Evolutionary conservation across 768 basidiomycete species (phyloP).

Genomic region (Fistulinella prunicolor): DNA sequence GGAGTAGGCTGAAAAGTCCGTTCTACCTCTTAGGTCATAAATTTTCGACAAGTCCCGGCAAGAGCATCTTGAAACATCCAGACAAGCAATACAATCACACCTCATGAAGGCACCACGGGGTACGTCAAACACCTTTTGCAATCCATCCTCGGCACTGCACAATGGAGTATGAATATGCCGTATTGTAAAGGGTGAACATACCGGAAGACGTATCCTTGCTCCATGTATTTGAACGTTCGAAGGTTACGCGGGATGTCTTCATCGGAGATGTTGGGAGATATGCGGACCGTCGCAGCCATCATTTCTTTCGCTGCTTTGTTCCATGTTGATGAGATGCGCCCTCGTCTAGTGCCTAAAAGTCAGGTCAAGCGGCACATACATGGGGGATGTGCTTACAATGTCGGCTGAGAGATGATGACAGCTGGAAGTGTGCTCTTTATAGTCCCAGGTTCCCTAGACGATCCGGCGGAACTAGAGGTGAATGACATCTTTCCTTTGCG

Average conservation of each 20-base stretch:
- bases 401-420: conserved; percentile 19
- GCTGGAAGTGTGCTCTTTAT: conserved; percentile 9
- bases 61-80: conserved; percentile 35
- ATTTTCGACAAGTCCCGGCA: conserved; percentile 49
- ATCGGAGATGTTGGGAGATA: conserved; percentile 34
- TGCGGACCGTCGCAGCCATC: conserved; percentile 32
- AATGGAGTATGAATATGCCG: conserved; percentile 6
- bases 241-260: conserved; percentile 42
- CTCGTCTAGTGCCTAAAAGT: conserved; percentile 17
- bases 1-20: conserved; percentile 43
- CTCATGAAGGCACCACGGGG: conserved; percentile 36
- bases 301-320: conserved; percentile 21
- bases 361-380: background rate
- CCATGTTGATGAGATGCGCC: conserved; percentile 32
- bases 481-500: conserved; percentile 3
- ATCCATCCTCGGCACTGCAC: conserved; percentile 13
- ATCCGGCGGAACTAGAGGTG: conserved; percentile 14
- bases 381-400: conserved; percentile 15
- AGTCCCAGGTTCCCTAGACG: conserved; percentile 5
- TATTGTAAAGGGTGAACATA: conserved; percentile 19
- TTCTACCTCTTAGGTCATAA: conserved; percentile 23
- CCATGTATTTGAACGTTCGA: conserved; percentile 49
- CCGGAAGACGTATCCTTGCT: conserved; percentile 49
- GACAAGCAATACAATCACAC: conserved; percentile 45
- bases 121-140: conserved; percentile 21